These are phyloP conservation scores for Xylaria intraflava DNA, from an alignment of 495 filamentous ascomycete species.

Conservation along the genomic window DNA sequence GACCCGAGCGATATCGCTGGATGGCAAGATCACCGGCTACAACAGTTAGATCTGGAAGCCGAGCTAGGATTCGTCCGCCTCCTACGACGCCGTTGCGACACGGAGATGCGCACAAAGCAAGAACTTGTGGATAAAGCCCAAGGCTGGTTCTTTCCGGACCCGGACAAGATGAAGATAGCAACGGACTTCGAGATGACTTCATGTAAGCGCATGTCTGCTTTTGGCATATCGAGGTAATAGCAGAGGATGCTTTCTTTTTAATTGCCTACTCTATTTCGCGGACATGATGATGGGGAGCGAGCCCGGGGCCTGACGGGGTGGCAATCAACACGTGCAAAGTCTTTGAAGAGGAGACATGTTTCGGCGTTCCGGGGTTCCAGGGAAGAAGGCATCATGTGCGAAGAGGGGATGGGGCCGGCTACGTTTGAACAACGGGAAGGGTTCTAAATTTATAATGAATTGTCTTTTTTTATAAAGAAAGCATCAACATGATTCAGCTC, in stretches of 20 bases:
- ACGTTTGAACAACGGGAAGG: not conserved
- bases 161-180: slow-evolving; percentile 59
- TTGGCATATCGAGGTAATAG: slow-evolving; percentile 21
- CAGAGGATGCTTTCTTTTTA: not conserved
- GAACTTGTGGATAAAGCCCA: slow-evolving; percentile 70
- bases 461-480: not conserved
- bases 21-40: slow-evolving; percentile 58
- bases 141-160: slow-evolving; percentile 82
- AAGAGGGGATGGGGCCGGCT: not conserved
- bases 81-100: slow-evolving; percentile 63
- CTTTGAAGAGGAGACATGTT: not conserved
- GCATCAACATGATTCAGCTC: not conserved
- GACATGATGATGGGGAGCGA: too few species aligned
- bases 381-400: not conserved
- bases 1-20: slow-evolving; percentile 70
- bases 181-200: slow-evolving; percentile 32
- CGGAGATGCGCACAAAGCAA: slow-evolving; percentile 55
- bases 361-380: slow-evolving; percentile 6
- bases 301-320: not conserved
- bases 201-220: slow-evolving; percentile 31
- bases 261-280: not conserved
- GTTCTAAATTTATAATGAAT: not conserved
- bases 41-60: slow-evolving; percentile 66
- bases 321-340: not conserved
- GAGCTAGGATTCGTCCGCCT: slow-evolving; percentile 63